Evolutionary conservation across 164 flowering plant species (phyloP), one percentile per base, ranked within the genome.

Genomic region (Dillenia turbinata): DNA sequence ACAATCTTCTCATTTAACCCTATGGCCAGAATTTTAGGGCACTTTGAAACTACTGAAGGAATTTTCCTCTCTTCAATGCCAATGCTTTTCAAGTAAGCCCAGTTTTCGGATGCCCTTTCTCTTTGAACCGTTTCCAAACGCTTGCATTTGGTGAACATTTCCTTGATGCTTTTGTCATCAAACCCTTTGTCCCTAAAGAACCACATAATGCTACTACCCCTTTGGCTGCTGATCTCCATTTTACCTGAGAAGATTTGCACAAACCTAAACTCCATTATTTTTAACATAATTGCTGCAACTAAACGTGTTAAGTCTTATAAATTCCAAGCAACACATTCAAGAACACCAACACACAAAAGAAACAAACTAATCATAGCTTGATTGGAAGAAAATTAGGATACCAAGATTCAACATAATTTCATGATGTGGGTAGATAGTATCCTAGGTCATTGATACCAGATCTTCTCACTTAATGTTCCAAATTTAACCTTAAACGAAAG

Each of bases 61-160:
- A 89, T 86, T 75, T 90, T 92, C 60, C 97, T 81, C 65, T 88
- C 88, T 62, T 71, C 75, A 69, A 95, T 85, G 33, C 99, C 99
- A 55, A 92, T 82, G 73, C 76, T 85, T 60, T 54, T 81, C 66
- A 92, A 70, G 81, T 89, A 95, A 47, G 57, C 81, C 99, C 97
- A 95, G 59, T 84, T 88, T 69, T 89, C 85, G 8, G 83, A 70
- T 15, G 92, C 94, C 45, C 71, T 70, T n/a, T 85, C 97, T 15
- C 73, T 71, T 43, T 75, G 72, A 8, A 71, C 67, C 44, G 61
- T 69, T 57, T 88, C 84, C 9, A 94, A 75, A 9, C 81, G 89
- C 85, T 82, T 92, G 81, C 97, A 95, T 66, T 68, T 92, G 52
- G 68, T 81, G 62, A 88, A 70, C 96, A 95, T 88, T 9, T 75